These are phyloP conservation scores for Ganoderma lucidum DNA, from an alignment of 1,284 basidiomycete species.

Conservation along the genomic window DNA sequence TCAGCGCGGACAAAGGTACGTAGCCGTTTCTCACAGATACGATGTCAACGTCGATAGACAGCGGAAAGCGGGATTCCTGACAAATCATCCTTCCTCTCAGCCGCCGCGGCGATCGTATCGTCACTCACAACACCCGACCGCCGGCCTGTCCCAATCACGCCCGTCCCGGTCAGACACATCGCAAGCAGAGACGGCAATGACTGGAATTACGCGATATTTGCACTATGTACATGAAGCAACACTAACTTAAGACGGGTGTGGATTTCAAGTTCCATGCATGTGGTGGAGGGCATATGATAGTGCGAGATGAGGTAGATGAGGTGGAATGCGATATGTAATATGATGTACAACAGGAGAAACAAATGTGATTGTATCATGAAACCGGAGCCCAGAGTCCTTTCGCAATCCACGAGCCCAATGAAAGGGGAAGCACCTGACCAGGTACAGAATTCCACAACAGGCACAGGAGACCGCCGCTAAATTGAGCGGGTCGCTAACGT, in stretches of 20 bases:
- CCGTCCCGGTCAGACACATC: constrained; percentile 62
- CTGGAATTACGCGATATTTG: constrained; percentile 70
- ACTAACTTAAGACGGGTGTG: not conserved
- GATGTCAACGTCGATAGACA: not conserved
- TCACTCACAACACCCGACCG: constrained; percentile 27
- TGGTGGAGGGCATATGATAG: constrained; percentile 20
- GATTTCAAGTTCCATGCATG: not conserved
- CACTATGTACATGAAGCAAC: constrained; percentile 38
- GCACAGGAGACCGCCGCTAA: not conserved
- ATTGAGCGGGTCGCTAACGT: not conserved
- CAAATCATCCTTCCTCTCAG: constrained; percentile 14
- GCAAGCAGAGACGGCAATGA: constrained; percentile 50
- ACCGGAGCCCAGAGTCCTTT: constrained; percentile 17
- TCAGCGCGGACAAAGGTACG: constrained; percentile 30
- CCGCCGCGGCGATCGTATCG: constrained; percentile 13
- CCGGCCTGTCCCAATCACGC: constrained; percentile 52
- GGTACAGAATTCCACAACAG: not conserved
- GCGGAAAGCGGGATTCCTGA: not conserved
- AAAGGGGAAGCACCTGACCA: constrained; percentile 7
- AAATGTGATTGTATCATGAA: not conserved
- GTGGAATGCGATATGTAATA: constrained; percentile 16
- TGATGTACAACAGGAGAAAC: constrained; percentile 27
- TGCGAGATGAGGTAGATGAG: constrained; percentile 22
- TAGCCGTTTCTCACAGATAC: not conserved
- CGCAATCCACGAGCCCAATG: constrained; percentile 14